A percentile compares a stretch with the other conserved stretches of the same genome.
Evolutionary conservation across 2,329 filamentous ascomycete species (phyloP).

Genomic region (Cytospora chrysosperma): DNA sequence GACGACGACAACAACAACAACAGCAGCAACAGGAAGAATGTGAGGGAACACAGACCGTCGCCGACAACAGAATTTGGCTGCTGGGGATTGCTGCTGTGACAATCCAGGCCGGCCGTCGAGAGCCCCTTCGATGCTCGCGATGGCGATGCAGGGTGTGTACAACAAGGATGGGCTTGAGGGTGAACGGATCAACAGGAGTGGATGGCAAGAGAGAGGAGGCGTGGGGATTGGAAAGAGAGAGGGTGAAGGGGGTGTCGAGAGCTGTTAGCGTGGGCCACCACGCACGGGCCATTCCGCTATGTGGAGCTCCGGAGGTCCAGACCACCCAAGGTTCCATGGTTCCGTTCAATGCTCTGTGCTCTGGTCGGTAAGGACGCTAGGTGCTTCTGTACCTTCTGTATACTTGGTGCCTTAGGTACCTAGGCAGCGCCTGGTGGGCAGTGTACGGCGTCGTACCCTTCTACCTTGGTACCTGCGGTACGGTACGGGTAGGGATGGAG

Average conservation of each 20-base stretch:
- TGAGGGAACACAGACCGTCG: neutral
- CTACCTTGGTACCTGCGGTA: too few relatives aligned
- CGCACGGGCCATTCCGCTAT: neutral
- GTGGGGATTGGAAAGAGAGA: slow-evolving; percentile 15
- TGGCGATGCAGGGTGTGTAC: neutral
- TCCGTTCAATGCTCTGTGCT: too few relatives aligned
- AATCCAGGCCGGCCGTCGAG: neutral
- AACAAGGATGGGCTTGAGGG: slow-evolving; percentile 10
- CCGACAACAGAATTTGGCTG: slow-evolving; percentile 5
- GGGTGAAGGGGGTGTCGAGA: slow-evolving; percentile 5
- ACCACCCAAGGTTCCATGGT: too few relatives aligned
- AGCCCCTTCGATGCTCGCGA: neutral
- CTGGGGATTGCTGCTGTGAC: slow-evolving; percentile 1
- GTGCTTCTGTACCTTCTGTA: too few relatives aligned
- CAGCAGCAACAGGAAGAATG: neutral
- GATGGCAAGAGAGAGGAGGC: slow-evolving; percentile 13
- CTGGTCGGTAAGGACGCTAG: too few relatives aligned
- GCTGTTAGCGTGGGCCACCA: neutral
- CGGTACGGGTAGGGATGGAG: too few relatives aligned
- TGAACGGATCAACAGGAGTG: slow-evolving; percentile 15
- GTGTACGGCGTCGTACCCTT: too few relatives aligned
- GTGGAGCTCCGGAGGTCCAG: neutral
- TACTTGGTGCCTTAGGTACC: too few relatives aligned
- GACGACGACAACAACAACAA: too few relatives aligned
- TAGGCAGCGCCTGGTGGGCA: too few relatives aligned